Evolutionary conservation across 345 rosid genomes (phyloP).

Genomic region (Jatropha curcas): DNA sequence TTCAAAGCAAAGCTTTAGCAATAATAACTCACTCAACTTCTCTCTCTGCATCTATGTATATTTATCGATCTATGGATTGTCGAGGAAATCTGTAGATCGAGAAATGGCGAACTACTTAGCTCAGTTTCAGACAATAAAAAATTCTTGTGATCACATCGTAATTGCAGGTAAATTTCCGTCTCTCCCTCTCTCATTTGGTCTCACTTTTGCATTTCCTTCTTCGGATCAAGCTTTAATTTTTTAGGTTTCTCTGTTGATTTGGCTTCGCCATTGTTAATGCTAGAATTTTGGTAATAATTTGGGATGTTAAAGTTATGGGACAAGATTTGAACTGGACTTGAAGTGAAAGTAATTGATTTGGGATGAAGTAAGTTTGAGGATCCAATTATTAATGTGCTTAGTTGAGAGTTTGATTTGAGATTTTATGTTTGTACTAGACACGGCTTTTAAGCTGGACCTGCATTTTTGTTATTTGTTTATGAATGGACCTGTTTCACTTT

Average conservation of each 20-base stretch:
- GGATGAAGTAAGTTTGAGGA: not conserved
- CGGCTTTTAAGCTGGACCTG: no score
- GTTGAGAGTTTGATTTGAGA: not conserved
- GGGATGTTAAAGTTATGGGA: not conserved
- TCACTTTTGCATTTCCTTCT: not conserved
- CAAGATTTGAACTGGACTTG: not conserved
- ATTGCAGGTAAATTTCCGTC: conserved; percentile 59
- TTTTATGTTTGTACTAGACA: not conserved
- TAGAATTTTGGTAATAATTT: not conserved
- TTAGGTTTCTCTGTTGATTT: not conserved
- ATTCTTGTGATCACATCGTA: conserved; percentile 69
- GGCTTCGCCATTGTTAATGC: not conserved
- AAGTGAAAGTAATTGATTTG: not conserved
- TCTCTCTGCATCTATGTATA: not conserved
- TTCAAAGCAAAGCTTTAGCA: not conserved
- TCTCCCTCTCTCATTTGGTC: not conserved
- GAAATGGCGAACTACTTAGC: conserved; percentile 83
- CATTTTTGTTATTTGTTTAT: not conserved
- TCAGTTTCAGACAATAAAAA: conserved; percentile 88
- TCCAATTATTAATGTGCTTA: not conserved
- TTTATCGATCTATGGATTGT: conserved; percentile 35
- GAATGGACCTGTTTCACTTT: not conserved
- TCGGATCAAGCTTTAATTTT: not conserved
- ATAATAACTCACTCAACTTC: not conserved
- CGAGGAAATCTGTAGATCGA: conserved; percentile 41